Conservation (phyloP, 2,329 filamentous ascomycete genomes). For the Dactylellina drechsleri region DNA sequence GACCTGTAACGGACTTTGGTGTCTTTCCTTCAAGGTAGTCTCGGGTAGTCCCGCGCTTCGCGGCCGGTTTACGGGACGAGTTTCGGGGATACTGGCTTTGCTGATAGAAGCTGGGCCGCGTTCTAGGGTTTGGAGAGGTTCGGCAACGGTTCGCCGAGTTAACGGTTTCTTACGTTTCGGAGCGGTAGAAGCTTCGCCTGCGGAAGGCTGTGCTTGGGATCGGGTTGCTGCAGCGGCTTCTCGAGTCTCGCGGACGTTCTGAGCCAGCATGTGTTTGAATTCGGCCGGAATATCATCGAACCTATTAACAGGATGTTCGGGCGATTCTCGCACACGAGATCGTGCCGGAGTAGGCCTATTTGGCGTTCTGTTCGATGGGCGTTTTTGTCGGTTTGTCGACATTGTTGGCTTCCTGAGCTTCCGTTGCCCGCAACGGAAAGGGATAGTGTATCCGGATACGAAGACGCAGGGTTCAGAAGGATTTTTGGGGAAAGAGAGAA, state of each 20-base stretch:
- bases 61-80: background rate
- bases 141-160: constrained; percentile 25
- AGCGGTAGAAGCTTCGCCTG: background rate
- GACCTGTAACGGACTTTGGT: too few relatives aligned
- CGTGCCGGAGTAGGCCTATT: background rate
- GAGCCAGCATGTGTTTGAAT: constrained; percentile 21
- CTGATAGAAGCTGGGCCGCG: too few relatives aligned
- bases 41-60: background rate
- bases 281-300: constrained; percentile 26
- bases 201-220: background rate
- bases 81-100: background rate
- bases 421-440: constrained; percentile 1
- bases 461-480: background rate
- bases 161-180: constrained; percentile 45
- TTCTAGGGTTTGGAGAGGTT: background rate
- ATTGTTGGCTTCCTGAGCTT: too few relatives aligned
- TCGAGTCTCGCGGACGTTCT: constrained; percentile 19
- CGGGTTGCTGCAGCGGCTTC: constrained; percentile 6
- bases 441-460: background rate
- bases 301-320: constrained; percentile 11
- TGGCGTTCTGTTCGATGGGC: too few relatives aligned
- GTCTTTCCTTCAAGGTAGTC: too few relatives aligned
- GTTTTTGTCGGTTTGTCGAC: too few relatives aligned
- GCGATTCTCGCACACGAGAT: background rate
- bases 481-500: too few relatives aligned